Percentiles rank a stretch among this genome's conserved stretches.
Evolutionary conservation across 805 yeast genomes (phyloP).

Genomic region (Candida boleticola): DNA sequence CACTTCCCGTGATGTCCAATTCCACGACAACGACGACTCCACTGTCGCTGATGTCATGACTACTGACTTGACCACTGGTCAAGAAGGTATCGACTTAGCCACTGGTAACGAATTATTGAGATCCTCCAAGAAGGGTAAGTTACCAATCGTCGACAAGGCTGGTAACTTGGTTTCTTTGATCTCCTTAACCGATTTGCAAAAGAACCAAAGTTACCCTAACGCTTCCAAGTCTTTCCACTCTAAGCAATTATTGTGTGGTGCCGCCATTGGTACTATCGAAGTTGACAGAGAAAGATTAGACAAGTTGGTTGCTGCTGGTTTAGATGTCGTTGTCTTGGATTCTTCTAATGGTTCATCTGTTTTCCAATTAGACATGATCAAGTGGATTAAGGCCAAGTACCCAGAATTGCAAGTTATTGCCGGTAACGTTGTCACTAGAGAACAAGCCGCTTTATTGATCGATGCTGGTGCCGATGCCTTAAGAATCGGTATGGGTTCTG

Average conservation of each 20-base stretch:
- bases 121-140: conserved; percentile 93
- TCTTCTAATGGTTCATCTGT: conserved; percentile 97
- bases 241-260: conserved; percentile 97
- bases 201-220: conserved; percentile 88
- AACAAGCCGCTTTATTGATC: conserved; percentile 94
- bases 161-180: conserved; percentile 83
- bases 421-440: conserved; percentile 98
- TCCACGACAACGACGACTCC: conserved; percentile 70
- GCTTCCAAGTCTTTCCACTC: conserved; percentile 93
- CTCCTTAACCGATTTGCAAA: conserved; percentile 95
- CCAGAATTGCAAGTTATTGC: conserved; percentile 88
- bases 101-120: conserved; percentile 91
- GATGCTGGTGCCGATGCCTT: conserved; percentile 97
- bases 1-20: conserved; percentile 96
- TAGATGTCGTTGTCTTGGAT: conserved; percentile 93
- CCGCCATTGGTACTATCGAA: conserved; percentile 93
- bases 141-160: conserved; percentile 81
- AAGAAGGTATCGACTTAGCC: conserved; percentile 73
- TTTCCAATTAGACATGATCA: conserved; percentile 91
- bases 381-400: conserved; percentile 79
- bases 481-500: conserved; percentile 99
- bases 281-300: conserved; percentile 83
- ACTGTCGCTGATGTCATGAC: conserved; percentile 84
- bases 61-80: conserved; percentile 78
- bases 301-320: conserved; percentile 89